Percentiles rank a stretch among this genome's conserved stretches.
These are phyloP conservation scores for Globisporangium radiosum DNA, from an alignment of 352 stramenopile species.

Conservation along the genomic window DNA sequence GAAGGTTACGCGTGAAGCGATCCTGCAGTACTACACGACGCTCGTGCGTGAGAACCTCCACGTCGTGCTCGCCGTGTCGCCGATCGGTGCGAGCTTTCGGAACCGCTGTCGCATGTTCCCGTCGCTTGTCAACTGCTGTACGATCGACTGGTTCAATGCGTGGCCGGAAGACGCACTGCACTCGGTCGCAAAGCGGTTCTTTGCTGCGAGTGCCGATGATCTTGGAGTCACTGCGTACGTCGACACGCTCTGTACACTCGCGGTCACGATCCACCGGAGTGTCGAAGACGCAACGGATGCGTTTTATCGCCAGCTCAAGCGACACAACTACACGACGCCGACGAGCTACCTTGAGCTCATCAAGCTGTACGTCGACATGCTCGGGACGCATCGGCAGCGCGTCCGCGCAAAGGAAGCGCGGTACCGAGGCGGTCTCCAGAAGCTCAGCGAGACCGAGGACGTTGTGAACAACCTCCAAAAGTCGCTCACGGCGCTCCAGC, in stretches of 20 bases:
- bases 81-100: constrained; percentile 89
- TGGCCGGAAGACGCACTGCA: constrained; percentile 93
- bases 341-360: constrained; percentile 96
- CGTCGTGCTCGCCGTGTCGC: constrained; percentile 90
- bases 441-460: constrained; percentile 90
- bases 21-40: constrained; percentile 83
- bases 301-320: constrained; percentile 81
- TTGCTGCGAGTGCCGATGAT: constrained; percentile 74
- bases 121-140: constrained; percentile 92
- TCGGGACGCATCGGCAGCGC: constrained; percentile 78
- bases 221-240: constrained; percentile 87
- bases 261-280: constrained; percentile 90
- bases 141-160: constrained; percentile 95
- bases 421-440: constrained; percentile 85
- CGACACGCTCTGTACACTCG: constrained; percentile 88
- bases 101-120: constrained; percentile 93
- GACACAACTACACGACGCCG: constrained; percentile 93
- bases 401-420: constrained; percentile 80
- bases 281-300: constrained; percentile 81
- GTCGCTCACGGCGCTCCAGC: constrained; percentile 89
- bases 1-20: constrained; percentile 82
- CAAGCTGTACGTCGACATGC: constrained; percentile 89
- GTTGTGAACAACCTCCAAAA: constrained; percentile 90
- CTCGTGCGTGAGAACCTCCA: constrained; percentile 94
- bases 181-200: constrained; percentile 88